phyloP scores from a whole-genome alignment of 2,329 filamentous ascomycete genomes.

The Aspergillus latus region DNA sequence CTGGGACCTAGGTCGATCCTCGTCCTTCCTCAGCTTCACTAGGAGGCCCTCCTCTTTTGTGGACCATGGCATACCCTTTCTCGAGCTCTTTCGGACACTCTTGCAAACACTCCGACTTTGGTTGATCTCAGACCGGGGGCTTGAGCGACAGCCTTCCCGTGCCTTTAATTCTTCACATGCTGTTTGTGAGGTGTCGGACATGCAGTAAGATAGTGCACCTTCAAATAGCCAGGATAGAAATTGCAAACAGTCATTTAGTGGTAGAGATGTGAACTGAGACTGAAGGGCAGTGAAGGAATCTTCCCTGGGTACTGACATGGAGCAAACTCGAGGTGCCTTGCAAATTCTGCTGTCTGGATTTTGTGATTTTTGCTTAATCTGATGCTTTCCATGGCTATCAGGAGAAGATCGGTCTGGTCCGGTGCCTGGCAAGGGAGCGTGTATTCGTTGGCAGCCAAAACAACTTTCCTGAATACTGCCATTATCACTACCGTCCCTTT shows the following conservation, averaged over 20 bases:
- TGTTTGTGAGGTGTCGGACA: neutral
- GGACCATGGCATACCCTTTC: conserved; percentile 8
- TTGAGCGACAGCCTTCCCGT: neutral
- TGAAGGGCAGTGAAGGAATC: conserved; percentile 10
- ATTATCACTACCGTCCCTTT: conserved; percentile 2
- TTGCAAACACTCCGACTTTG: neutral
- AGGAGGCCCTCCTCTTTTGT: conserved; percentile 9
- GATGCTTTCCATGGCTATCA: neutral
- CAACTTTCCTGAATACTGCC: conserved; percentile 3
- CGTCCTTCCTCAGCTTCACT: conserved; percentile 5
- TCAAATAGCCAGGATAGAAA: conserved; percentile 13
- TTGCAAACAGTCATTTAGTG: conserved; percentile 9
- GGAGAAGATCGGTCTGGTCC: neutral
- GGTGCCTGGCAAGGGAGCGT: neutral
- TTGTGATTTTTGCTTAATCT: conserved; percentile 9
- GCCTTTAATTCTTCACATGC: neutral
- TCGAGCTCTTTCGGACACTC: neutral
- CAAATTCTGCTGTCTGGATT: neutral
- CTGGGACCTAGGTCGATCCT: conserved; percentile 5
- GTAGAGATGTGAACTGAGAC: conserved; percentile 15
- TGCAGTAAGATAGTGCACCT: conserved; percentile 1
- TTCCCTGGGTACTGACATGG: neutral
- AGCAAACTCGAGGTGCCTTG: conserved; percentile 9
- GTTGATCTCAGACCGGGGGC: neutral
- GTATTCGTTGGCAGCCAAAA: conserved; percentile 3